Evolutionary conservation across 805 yeast genomes (phyloP), one percentile per base, ranked within the genome.

Genomic region (Maudiozyma saulgeensis): DNA sequence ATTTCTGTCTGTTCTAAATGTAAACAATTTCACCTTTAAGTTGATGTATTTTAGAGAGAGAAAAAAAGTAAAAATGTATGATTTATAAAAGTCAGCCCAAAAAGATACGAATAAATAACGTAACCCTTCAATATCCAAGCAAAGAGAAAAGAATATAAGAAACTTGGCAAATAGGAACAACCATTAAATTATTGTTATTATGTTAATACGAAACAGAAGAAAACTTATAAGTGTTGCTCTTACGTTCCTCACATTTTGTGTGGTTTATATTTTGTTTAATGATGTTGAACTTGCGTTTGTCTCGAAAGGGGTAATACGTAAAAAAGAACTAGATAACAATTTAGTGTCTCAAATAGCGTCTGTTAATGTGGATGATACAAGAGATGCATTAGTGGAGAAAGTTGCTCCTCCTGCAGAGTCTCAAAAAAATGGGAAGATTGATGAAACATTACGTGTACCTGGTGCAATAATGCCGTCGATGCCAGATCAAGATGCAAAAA

Each of bases 391-490:
- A 9, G 26, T 39, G 15, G 25, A 19, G 11, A 16, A 11, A 18
- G 26, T n/a, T 19, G 25, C 23, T 9, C 11, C 23, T 9, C 11
- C 26, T 13, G 26, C 15, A 6, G n/a, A 11, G n/a, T n/a, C 21
- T 23, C 42, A 11, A 9, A 19, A 39, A 5, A 15, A 16, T 38
- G 45, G 35, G 12, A 43, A 35, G 38, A 41, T 32, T 15, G 39
- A 47, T 26, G 51, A 52, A 13, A 23, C 21, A 11, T 12, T 39
- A 37, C 47, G 48, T 41, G 37, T 41, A 11, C 39, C 37, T 5
- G 35, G 45, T 34, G 13, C 89, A 2, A 89, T 89, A 60, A 93
- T 93, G 99, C 96, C 96, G 6, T 79, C 87, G 56, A 89, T 93
- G 96, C 85, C 85, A 15, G 91, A 91, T 66, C 89, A 82, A 55